Base-by-base conservation (phyloP, 345 rosid species). In the Lepidium africanum region DNA sequence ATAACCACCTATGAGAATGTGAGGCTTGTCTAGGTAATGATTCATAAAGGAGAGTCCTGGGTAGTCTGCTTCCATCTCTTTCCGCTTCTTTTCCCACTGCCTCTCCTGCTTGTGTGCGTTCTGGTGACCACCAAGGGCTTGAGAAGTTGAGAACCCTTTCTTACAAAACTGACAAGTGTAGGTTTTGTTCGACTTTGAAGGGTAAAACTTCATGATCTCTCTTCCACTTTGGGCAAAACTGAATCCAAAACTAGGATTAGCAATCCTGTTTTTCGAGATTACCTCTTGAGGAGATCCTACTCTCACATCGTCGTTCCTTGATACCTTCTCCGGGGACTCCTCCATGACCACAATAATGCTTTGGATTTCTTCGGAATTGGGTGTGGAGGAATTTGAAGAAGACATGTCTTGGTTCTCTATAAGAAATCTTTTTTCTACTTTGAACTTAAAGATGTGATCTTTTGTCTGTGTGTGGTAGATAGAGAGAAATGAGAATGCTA, bases 91-190 rank as follows among this genome's bases (percentile, higher is more conserved):
- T 9, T 74, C 68, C 77, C 67, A 74, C 10, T 67, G 96, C 41
- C 98, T 57, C 78, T 89, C 98, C 8, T 92, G 82, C 78, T 86
- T 89, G 87, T 92, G 98, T 8, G 95, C 98, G 67, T 89, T 92
- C 70, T 92, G 98, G 80, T 92, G 98, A 76, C 98, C 96, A 4
- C 98, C 98, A 19, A 92, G 84, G 40, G 98, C 98, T 72, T 92
- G 98, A 33, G 95, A 87, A 50, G 91, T 83, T 75, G 81, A 82
- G 81, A 89, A 92, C 67, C 63, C 67, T 60, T 67, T 66, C 0
- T 48, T 36, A 33, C 77, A 74, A 37, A 74, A 66, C 1, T 43
- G 41, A 74, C 77, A 74, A 42, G 36, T 15, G 37, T 33, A 74
- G 57, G 51, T 36, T 63, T 67, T 74, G 4, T 52, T 67, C 6